Evolutionary conservation across 495 filamentous ascomycete genomes (phyloP), one percentile per base, ranked within the genome.

Genomic region (Penicillium argentinense): DNA sequence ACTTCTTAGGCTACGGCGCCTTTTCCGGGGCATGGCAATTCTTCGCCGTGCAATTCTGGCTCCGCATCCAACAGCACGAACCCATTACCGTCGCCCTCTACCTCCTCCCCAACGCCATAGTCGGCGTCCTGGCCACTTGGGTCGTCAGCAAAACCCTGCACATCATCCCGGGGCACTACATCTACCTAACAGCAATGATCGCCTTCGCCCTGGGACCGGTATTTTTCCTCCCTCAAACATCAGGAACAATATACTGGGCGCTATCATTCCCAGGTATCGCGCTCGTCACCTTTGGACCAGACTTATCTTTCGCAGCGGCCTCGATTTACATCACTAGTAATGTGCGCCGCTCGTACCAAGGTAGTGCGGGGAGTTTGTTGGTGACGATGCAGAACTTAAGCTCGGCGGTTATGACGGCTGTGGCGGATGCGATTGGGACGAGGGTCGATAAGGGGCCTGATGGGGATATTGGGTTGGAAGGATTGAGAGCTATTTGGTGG

Each of bases 1-100:
- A 77, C 50, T 74, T 74, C 52, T 51, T 78, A 0, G 73, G 72
- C 0, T 78, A 70, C 23, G 75, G 75, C 1, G 64, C 62, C 21
- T 76, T 60, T 54, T 66, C 64, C 17, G 73, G 74, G 6, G 66
- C 63, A 5, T 78, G 72, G 72, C 75, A 78, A 34, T 77, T 77
- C 54, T 78, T 75, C 45, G 71, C 68, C 7, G 59, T 77, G n/a
- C 73, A 76, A 38, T 78, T 75, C 55, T 75, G 69, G 71, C 62
- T 75, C 17, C 63, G 68, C 11, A 66, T 74, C 30, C 73, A 76
- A 32, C 51, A 66, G 9, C 62, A 59, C 6, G 57, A 43, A 3
- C 64, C 73, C 0, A 39, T 78, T 3, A 68, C 64, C 0, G 63
- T 70, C 0, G 70, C 72, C 0, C 47, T 75, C 2, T 77, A 76